These are phyloP conservation scores for Coleophoma crateriformis DNA, from an alignment of 2,329 filamentous ascomycete species.

Conservation along the genomic window DNA sequence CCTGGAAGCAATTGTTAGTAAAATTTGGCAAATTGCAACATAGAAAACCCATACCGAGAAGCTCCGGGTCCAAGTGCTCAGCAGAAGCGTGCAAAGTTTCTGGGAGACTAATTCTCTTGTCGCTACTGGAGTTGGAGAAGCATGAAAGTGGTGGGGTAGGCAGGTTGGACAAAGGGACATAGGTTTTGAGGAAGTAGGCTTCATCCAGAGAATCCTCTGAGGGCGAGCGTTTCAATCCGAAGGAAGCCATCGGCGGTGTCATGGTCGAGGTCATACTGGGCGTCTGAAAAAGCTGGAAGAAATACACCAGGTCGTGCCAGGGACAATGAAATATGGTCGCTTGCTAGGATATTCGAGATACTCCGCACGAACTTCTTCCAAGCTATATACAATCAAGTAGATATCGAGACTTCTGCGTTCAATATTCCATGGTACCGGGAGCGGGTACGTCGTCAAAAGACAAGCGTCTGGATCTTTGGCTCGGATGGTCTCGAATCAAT, in stretches of 20 bases:
- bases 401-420: slow-evolving; percentile 2
- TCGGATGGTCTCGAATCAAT: no score
- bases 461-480: no score
- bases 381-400: no score
- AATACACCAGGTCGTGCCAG: no score
- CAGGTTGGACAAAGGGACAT: slow-evolving; percentile 61
- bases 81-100: slow-evolving; percentile 12
- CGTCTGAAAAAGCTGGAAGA: no score
- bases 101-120: slow-evolving; percentile 10
- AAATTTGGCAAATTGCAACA: no score
- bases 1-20: slow-evolving; percentile 33
- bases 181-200: slow-evolving; percentile 50
- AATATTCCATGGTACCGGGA: slow-evolving; percentile 6
- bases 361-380: no score
- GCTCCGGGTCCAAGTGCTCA: slow-evolving; percentile 20
- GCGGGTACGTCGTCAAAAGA: no score
- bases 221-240: slow-evolving; percentile 16
- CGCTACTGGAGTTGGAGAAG: slow-evolving; percentile 14
- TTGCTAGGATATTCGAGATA: no score
- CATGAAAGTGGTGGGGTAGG: slow-evolving; percentile 58
- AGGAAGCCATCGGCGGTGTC: slow-evolving; percentile 14
- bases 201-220: slow-evolving; percentile 33
- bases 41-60: slow-evolving; percentile 16
- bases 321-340: no score
- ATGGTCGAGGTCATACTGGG: slow-evolving; percentile 9